Percentiles rank a stretch among this genome's conserved stretches.
phyloP scores from a whole-genome alignment of 2,329 filamentous ascomycete genomes.

The Bipolaris cookei region DNA sequence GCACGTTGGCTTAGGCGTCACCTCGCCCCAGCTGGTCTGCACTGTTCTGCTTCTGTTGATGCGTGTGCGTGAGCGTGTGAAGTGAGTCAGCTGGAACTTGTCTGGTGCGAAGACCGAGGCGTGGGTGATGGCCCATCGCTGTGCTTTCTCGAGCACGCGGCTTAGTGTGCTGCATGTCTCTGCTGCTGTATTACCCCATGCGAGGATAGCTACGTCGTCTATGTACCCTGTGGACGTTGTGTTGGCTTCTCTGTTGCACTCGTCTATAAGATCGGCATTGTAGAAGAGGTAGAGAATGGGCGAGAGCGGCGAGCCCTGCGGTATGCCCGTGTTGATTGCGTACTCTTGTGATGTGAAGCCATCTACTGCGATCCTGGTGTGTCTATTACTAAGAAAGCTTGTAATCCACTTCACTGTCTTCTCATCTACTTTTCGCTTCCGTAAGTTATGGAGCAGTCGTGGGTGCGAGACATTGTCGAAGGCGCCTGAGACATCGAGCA shows the following conservation, averaged over 20 bases:
- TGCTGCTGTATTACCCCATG: constrained; percentile 19
- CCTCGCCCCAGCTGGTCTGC: constrained; percentile 25
- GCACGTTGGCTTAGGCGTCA: constrained; percentile 15
- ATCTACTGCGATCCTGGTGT: constrained; percentile 23
- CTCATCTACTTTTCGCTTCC: constrained; percentile 20
- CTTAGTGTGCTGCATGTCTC: constrained; percentile 26
- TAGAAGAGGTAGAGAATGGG: constrained; percentile 46
- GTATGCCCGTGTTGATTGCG: constrained; percentile 31
- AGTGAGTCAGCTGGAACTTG: constrained; percentile 41
- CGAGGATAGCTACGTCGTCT: constrained; percentile 32
- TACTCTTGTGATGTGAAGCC: constrained; percentile 19
- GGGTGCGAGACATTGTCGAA: constrained; percentile 37
- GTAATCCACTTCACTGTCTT: constrained; percentile 25
- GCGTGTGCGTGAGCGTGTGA: constrained; percentile 25
- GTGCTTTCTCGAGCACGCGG: constrained; percentile 19
- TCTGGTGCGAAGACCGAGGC: constrained; percentile 35
- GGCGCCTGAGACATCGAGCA: constrained; percentile 40
- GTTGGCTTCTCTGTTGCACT: constrained; percentile 18
- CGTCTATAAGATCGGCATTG: constrained; percentile 38
- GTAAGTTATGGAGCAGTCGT: constrained; percentile 32
- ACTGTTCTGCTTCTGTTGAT: constrained; percentile 16
- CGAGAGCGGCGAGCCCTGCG: constrained; percentile 39
- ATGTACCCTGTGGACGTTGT: constrained; percentile 29
- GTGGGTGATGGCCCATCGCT: constrained; percentile 32
- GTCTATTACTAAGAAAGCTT: constrained; percentile 26